Base-by-base conservation (phyloP, 179 eudicot species). In the Silene coronaria region DNA sequence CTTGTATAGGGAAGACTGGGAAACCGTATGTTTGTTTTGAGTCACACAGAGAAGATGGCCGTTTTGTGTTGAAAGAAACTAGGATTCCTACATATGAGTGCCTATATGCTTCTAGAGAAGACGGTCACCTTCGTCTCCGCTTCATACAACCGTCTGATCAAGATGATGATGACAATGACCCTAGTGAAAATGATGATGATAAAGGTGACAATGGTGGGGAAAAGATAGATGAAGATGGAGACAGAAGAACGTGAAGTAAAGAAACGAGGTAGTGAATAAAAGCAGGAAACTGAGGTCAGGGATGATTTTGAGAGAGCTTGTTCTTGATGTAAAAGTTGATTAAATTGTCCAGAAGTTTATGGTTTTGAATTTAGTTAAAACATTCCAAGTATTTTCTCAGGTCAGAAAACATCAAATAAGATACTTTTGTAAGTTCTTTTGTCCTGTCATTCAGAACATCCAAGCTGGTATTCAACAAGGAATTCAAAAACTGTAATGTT, bases 1-100 rank as follows among this genome's bases (percentile, higher is more conserved):
- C 98, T n/a, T 76, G 87, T 60, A 87, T 94, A 61, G 96, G 96
- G 13, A 82, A 78, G 75, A 80, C 84, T 67, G 97, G 99, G 63
- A 92, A 85, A 76, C 90, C 96, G 0, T 75, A 85, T 82, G 92
- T 94, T 63, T 76, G 85, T 63, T 90, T 89, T 65, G 80, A 87
- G 73, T 90, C 98, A 0, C 86, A 80, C 71, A 83, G 95, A 71
- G 53, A 87, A 11, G 86, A 89, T 32, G 98, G 98, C 2, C 80
- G 98, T 72, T 89, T 94, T 70, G 88, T 94, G 17, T 76, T 94
- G 51, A 87, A 82, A 75, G 96, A 94, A 48, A 78, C 88, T 16
- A 87, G 85, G 82, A 78, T 85, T 14, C 92, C 92, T 0, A 79
- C 88, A 3, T 87, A 88, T 27, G 98, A 92, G 70, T 86, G 83